A percentile compares a stretch with the other conserved stretches of the same genome.
phyloP scores from a whole-genome alignment of 1,284 basidiomycete species.

The Trichosporon faecale region DNA sequence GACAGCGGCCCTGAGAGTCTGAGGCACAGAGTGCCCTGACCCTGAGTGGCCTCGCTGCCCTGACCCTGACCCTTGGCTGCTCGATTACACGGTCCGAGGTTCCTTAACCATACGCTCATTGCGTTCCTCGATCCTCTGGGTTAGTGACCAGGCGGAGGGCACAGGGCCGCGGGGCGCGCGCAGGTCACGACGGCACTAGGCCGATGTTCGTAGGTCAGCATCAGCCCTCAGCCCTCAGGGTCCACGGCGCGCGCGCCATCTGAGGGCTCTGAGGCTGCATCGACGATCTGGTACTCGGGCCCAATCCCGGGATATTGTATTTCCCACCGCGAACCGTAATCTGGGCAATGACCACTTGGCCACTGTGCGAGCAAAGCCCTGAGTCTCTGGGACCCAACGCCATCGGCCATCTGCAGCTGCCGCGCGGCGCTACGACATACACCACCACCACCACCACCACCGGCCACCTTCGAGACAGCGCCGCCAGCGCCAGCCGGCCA shows the following conservation, averaged over 20 bases:
- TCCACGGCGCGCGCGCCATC: not conserved
- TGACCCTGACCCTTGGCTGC: not conserved
- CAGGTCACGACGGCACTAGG: not conserved
- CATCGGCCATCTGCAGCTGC: conserved; percentile 3
- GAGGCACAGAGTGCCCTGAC: not conserved
- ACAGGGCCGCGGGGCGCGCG: not conserved
- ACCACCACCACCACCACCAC: not conserved
- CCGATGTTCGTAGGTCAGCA: conserved; percentile 2
- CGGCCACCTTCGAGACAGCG: not conserved
- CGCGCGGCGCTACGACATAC: not conserved
- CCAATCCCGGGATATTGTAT: conserved; percentile 4
- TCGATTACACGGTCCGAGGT: conserved; percentile 11
- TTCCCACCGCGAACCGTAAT: conserved; percentile 8
- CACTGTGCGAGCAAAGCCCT: not conserved
- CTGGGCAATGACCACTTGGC: not conserved
- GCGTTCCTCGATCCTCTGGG: conserved; percentile 1
- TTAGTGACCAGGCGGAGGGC: not conserved
- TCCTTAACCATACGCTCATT: not conserved
- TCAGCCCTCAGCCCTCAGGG: conserved; percentile 2
- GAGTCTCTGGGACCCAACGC: not conserved
- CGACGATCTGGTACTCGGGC: conserved; percentile 6
- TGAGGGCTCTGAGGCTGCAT: not conserved
- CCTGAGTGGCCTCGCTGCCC: not conserved
- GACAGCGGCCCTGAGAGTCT: not conserved
- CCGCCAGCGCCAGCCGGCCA: not conserved